These are phyloP conservation scores for Auricularia auricula-judae DNA, from an alignment of 768 basidiomycete genomes.

Conservation along the genomic window DNA sequence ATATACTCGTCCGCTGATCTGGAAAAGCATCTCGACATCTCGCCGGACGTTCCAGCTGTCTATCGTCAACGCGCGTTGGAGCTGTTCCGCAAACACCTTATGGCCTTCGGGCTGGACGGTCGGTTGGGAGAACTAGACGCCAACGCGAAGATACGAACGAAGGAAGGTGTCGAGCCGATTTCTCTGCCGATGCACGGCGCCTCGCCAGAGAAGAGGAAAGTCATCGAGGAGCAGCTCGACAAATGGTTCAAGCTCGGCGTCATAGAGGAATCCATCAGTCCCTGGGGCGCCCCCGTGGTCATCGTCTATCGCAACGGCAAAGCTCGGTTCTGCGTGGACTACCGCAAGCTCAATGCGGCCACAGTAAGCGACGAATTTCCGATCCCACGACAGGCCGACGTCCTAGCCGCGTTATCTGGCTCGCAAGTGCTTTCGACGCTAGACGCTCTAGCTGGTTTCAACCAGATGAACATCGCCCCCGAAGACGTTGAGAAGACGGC, in stretches of 20 bases:
- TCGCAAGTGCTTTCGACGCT: conserved; percentile 22
- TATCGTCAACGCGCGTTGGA: conserved; percentile 7
- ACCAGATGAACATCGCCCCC: conserved; percentile 22
- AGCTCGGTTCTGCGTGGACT: conserved; percentile 26
- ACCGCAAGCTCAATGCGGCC: conserved; percentile 17
- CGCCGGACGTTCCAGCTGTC: conserved; percentile 9
- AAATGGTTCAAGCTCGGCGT: conserved; percentile 25
- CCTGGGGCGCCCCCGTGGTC: conserved; percentile 23
- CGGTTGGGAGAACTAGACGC: conserved; percentile 18
- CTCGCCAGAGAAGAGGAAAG: conserved; percentile 14
- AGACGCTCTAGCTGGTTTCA: conserved; percentile 30
- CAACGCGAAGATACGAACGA: conserved; percentile 17
- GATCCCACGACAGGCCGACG: conserved; percentile 16
- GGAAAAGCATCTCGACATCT: conserved; percentile 9
- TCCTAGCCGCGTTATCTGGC: conserved; percentile 20
- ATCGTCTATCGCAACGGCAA: conserved; percentile 29
- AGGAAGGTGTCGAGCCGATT: conserved; percentile 12
- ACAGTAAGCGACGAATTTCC: conserved; percentile 20
- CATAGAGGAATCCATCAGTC: conserved; percentile 29
- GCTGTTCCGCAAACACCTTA: conserved; percentile 9
- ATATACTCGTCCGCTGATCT: conserved; percentile 4
- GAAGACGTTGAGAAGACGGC: conserved; percentile 24
- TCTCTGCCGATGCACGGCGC: conserved; percentile 15
- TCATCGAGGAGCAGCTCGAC: conserved; percentile 21
- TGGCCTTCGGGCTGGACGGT: conserved; percentile 22